Evolutionary conservation across 2,329 filamentous ascomycete species (phyloP), one percentile per base, ranked within the genome.

Genomic region (Ascochyta fabae): DNA sequence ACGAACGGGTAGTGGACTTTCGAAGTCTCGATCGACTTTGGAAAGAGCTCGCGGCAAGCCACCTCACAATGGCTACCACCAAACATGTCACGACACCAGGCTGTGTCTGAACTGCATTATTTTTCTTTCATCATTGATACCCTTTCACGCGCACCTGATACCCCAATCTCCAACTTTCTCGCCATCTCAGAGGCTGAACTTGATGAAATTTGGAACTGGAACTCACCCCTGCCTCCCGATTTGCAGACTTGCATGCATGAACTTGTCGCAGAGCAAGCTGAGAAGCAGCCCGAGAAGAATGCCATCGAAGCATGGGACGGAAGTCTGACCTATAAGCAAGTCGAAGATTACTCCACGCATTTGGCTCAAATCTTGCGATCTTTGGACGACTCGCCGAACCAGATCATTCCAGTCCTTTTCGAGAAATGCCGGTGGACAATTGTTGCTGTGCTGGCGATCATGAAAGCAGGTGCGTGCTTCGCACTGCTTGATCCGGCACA

Each of bases 141-240:
- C 52, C 59, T 83, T 43, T 77, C 83, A 22, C 55, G 31, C 38
- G 51, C 62, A 29, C 49, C 56, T 16, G 57, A 63, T 34, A 51
- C 48, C 26, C 46, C 57, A 0, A 53, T 70, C 15, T 52, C 62
- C 3, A n/a, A 49, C 16, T 50, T 74, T 33, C 44, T 61, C 7
- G 52, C 56, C 3, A 64, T 69, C 22, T 66, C 54, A 6, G 49
- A 62, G 70, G 69, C 67, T n/a, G 80, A 83, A 51, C 62, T 81
- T 4, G 63, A 76, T 15, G 68, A 78, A 22, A 75, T 83, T 39
- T 83, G 81, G 81, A 65, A 66, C 3, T 81, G 80, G 78, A 83
- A 82, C 41, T 68, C 78, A 26, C 56, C 71, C 2, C 57, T 83
- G 2, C 80, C 80, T 19, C 76, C 78, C 2, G 72, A 74, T 1